phyloP scores from a whole-genome alignment of 441 rosid species.

The Pelargonium exstipulatum region DNA sequence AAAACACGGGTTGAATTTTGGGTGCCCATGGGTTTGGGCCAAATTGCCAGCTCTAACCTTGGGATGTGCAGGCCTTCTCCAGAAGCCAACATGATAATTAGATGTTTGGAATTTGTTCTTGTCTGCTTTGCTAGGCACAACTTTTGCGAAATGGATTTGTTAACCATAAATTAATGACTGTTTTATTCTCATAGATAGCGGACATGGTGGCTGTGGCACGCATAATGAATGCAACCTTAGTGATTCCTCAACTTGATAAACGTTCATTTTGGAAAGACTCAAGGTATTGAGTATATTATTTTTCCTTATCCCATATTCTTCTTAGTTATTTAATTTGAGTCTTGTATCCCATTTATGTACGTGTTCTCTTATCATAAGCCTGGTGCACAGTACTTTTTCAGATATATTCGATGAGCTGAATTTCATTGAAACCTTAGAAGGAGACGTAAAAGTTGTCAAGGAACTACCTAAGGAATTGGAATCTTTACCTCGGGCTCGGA shows the following conservation, averaged over 20 bases:
- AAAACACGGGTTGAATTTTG: too few species aligned
- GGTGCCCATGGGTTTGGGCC: too few species aligned
- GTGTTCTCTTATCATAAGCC: constrained; percentile 18
- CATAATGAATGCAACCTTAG: constrained; percentile 89
- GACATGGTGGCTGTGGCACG: constrained; percentile 96
- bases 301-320: constrained; percentile 4
- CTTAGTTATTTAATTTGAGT: background rate
- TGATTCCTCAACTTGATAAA: constrained; percentile 81
- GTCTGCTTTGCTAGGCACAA: background rate
- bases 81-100: too few species aligned
- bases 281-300: constrained; percentile 39
- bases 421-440: constrained; percentile 54
- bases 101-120: too few species aligned
- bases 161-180: constrained; percentile 14
- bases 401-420: constrained; percentile 79
- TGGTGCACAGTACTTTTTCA: constrained; percentile 51
- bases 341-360: background rate
- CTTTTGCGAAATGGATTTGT: background rate
- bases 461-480: constrained; percentile 74
- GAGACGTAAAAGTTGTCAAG: constrained; percentile 64
- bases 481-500: constrained; percentile 69
- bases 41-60: too few species aligned
- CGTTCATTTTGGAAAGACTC: constrained; percentile 95
- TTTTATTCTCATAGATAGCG: constrained; percentile 48
- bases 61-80: too few species aligned